phyloP scores from a whole-genome alignment of 441 rosid species.

The Sinapis alba region DNA sequence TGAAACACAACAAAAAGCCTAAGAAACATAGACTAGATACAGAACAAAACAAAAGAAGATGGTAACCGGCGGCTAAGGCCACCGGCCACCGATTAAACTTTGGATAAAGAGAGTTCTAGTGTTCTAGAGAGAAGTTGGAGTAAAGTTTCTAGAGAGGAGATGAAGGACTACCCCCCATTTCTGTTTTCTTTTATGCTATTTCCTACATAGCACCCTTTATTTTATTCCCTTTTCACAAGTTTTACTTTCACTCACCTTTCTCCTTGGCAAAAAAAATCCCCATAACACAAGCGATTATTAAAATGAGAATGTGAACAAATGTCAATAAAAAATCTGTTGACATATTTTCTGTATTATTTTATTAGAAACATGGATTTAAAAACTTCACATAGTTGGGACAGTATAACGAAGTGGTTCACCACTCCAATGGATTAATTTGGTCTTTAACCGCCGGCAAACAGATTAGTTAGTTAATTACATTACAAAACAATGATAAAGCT shows the following conservation, averaged over 20 bases:
- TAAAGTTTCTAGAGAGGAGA: too few species aligned
- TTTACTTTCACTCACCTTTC: not conserved
- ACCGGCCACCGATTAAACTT: too few species aligned
- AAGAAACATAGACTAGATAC: too few species aligned
- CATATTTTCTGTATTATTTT: not conserved
- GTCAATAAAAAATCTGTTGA: not conserved
- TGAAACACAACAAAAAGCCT: too few species aligned
- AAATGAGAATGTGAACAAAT: not conserved
- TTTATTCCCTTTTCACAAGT: not conserved
- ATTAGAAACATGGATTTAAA: not conserved
- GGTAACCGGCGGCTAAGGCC: too few species aligned
- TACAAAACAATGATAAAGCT: not conserved
- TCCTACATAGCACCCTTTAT: not conserved
- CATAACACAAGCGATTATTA: not conserved
- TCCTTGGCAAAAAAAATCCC: not conserved
- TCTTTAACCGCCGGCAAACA: conserved; percentile 19
- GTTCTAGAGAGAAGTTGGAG: too few species aligned
- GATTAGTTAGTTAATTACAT: not conserved
- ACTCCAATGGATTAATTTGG: conserved; percentile 27
- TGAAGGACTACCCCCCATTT: too few species aligned
- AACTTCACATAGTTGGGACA: conserved; percentile 20
- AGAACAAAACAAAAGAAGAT: too few species aligned
- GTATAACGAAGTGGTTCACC: conserved; percentile 20
- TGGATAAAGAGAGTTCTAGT: too few species aligned
- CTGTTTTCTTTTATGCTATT: not conserved